These are phyloP conservation scores for Aquilaria sinensis DNA, from an alignment of 345 rosid species.

Conservation along the genomic window DNA sequence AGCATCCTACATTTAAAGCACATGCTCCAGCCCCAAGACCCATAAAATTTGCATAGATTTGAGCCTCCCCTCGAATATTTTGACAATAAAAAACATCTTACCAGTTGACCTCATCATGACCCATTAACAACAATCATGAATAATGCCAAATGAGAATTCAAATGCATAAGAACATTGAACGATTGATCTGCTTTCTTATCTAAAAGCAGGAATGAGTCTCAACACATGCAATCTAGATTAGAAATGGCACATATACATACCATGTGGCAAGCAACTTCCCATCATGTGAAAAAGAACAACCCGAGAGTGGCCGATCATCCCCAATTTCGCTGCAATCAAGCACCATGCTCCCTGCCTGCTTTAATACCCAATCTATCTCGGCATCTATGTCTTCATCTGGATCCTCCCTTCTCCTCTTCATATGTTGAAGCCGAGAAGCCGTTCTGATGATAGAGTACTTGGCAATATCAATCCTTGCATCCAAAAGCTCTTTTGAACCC, in stretches of 20 bases:
- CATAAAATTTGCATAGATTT: too few species aligned
- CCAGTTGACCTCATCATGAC: too few species aligned
- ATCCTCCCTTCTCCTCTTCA: constrained; percentile 66
- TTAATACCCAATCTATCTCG: constrained; percentile 71
- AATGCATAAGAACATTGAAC: neutral
- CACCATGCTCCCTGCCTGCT: constrained; percentile 51
- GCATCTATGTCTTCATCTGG: constrained; percentile 94
- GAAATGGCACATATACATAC: constrained; percentile 22
- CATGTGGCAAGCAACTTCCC: constrained; percentile 87
- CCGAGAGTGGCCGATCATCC: constrained; percentile 84
- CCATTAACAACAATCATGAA: too few species aligned
- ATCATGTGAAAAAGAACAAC: constrained; percentile 84
- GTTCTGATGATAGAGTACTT: constrained; percentile 66
- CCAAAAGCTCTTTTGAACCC: constrained; percentile 64
- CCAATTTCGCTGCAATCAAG: constrained; percentile 90
- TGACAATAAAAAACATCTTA: too few species aligned
- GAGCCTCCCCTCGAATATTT: too few species aligned
- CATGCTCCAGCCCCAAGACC: too few species aligned
- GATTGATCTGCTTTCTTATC: too few species aligned
- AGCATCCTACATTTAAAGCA: too few species aligned
- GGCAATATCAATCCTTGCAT: constrained; percentile 73
- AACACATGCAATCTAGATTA: too few species aligned
- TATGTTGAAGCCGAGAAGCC: constrained; percentile 64
- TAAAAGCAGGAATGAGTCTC: neutral
- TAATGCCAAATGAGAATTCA: too few species aligned